Conservation (phyloP, 2,329 filamentous ascomycete species). For the Xylaria sp. region DNA sequence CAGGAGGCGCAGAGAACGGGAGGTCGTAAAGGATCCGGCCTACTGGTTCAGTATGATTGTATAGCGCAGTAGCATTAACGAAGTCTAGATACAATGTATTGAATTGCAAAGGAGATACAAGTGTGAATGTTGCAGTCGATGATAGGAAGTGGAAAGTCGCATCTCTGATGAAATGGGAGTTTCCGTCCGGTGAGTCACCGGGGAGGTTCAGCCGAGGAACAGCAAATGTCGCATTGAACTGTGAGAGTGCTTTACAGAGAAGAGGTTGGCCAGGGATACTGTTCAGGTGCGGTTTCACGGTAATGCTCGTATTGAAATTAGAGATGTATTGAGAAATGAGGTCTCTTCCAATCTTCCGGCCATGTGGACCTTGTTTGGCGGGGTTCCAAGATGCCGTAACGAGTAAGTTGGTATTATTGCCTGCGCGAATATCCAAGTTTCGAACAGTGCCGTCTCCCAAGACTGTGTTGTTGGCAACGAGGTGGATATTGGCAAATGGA, state of each 20-base stretch:
- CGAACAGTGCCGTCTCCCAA: conserved; percentile 79
- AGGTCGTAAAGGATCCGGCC: conserved; percentile 80
- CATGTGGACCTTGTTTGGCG: conserved; percentile 69
- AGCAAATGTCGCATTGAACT: conserved; percentile 75
- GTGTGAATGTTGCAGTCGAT: conserved; percentile 84
- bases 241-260: conserved; percentile 78
- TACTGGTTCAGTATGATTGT: conserved; percentile 81
- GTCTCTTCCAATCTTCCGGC: conserved; percentile 71
- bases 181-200: conserved; percentile 58
- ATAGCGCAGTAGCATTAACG: conserved; percentile 86
- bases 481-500: conserved; percentile 81
- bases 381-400: conserved; percentile 83
- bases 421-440: conserved; percentile 71
- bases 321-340: conserved; percentile 89
- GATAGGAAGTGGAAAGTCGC: conserved; percentile 88
- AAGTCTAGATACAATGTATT: conserved; percentile 81
- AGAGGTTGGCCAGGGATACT: conserved; percentile 79
- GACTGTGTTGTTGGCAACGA: conserved; percentile 77
- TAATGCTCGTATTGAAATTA: conserved; percentile 84
- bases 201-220: conserved; percentile 75
- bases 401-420: conserved; percentile 76
- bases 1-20: conserved; percentile 81
- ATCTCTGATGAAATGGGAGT: conserved; percentile 80
- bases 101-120: conserved; percentile 80
- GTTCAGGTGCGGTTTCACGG: conserved; percentile 74